Conservation (phyloP, 2,329 filamentous ascomycete species). For the Xylariaceae sp. region DNA sequence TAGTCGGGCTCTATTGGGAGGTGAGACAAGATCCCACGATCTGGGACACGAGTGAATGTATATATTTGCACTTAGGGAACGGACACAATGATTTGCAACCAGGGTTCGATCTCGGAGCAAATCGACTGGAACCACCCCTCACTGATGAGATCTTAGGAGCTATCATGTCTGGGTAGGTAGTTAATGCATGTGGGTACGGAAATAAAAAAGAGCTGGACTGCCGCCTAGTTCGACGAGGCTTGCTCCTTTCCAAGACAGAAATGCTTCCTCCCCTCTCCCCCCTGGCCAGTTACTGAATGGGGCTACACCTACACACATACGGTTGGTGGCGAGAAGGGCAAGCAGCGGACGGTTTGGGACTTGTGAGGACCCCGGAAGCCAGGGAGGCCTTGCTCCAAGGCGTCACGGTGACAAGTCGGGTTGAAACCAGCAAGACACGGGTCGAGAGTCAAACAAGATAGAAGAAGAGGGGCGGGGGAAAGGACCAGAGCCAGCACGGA, state of each 20-base stretch:
- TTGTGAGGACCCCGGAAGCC: constrained; percentile 5
- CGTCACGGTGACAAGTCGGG: constrained; percentile 18
- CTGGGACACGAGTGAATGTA: constrained; percentile 25
- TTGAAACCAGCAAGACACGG: constrained; percentile 14
- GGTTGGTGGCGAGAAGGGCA: constrained; percentile 9
- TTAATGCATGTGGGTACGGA: constrained; percentile 24
- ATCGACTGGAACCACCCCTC: constrained; percentile 28
- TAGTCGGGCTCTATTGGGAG: constrained; percentile 19
- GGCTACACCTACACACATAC: constrained; percentile 15
- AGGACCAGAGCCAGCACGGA: constrained; percentile 11
- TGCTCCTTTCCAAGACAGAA: constrained; percentile 17
- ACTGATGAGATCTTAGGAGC: constrained; percentile 25
- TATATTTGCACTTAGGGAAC: constrained; percentile 19
- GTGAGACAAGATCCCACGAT: constrained; percentile 13
- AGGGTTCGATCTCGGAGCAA: constrained; percentile 30
- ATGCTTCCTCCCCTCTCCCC: constrained; percentile 3
- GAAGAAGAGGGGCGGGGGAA: constrained; percentile 6
- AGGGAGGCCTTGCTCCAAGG: constrained; percentile 12
- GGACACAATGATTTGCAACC: constrained; percentile 22
- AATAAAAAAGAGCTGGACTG: constrained; percentile 20
- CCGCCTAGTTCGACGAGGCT: constrained; percentile 16
- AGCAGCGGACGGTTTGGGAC: constrained; percentile 11
- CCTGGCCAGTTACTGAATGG: constrained; percentile 17
- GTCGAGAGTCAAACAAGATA: constrained; percentile 14
- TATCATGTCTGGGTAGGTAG: constrained; percentile 16